phyloP scores from a whole-genome alignment of 1,284 basidiomycete species.

The Cutaneotrichosporon spelunceum region DNA sequence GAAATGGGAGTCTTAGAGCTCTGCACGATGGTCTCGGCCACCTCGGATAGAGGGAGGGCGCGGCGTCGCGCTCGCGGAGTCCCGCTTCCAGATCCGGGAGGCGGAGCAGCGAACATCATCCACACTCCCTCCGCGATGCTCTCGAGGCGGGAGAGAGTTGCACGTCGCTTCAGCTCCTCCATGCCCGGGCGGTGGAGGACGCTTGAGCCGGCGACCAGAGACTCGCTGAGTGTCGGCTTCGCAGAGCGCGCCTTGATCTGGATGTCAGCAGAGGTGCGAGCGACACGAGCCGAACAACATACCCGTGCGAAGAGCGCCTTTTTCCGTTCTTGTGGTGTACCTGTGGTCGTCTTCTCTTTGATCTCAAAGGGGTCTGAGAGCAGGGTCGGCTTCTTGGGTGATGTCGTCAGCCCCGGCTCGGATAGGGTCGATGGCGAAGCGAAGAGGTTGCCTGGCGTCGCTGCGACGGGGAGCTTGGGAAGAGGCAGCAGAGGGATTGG shows the following conservation, averaged over 20 bases:
- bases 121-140: slow-evolving; percentile 52
- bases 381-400: slow-evolving; percentile 12
- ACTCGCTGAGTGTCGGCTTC: slow-evolving; percentile 32
- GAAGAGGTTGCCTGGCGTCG: slow-evolving; percentile 22
- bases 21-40: slow-evolving; percentile 49
- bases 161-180: slow-evolving; percentile 49
- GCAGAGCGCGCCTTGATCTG: slow-evolving; percentile 45
- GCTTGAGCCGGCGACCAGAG: slow-evolving; percentile 22
- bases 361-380: slow-evolving; percentile 44
- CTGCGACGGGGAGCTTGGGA: slow-evolving; percentile 33
- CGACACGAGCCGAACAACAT: slow-evolving; percentile 10
- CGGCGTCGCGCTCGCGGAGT: slow-evolving; percentile 39
- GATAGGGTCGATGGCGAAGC: slow-evolving; percentile 21
- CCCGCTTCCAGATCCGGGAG: slow-evolving; percentile 28
- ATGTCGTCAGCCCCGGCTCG: slow-evolving; percentile 8
- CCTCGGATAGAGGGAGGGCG: slow-evolving; percentile 48
- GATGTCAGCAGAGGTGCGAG: neutral
- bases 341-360: slow-evolving; percentile 20
- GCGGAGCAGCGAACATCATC: slow-evolving; percentile 49
- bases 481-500: slow-evolving; percentile 47
- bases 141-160: slow-evolving; percentile 49
- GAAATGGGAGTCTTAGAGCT: slow-evolving; percentile 52
- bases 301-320: slow-evolving; percentile 48
- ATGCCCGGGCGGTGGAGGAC: slow-evolving; percentile 19
- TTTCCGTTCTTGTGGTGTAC: slow-evolving; percentile 42